Percentiles rank a stretch among this genome's conserved stretches.
Evolutionary conservation across 352 stramenopile genomes (phyloP).

Genomic region (Globisporangium nunn): DNA sequence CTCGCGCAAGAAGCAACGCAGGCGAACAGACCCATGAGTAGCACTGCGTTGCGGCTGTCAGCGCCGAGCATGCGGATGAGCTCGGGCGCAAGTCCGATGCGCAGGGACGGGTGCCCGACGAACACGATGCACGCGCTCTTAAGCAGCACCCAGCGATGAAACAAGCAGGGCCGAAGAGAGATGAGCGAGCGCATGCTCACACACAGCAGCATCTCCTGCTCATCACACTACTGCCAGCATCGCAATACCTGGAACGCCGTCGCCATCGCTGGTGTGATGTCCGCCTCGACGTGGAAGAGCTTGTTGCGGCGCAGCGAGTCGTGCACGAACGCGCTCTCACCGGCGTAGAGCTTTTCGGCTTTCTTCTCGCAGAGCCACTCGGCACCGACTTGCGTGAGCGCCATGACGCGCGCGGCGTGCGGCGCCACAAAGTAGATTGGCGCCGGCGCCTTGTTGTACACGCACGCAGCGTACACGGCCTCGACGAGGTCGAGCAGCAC

Average conservation of each 20-base stretch:
- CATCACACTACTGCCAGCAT: neutral
- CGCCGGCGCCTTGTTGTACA: slow-evolving; percentile 38
- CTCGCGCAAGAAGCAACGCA: neutral
- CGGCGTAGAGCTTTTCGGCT: slow-evolving; percentile 64
- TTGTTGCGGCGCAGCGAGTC: slow-evolving; percentile 43
- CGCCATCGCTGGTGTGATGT: slow-evolving; percentile 34
- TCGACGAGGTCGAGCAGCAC: slow-evolving; percentile 79
- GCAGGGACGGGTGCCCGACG: slow-evolving; percentile 55
- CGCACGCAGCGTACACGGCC: slow-evolving; percentile 42
- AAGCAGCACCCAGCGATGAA: no score
- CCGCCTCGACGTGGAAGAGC: slow-evolving; percentile 34
- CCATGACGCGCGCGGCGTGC: slow-evolving; percentile 35
- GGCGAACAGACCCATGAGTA: slow-evolving; percentile 46
- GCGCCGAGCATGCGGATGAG: slow-evolving; percentile 51
- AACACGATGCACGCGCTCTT: slow-evolving; percentile 76
- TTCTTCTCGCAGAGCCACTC: slow-evolving; percentile 86
- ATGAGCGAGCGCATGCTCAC: neutral
- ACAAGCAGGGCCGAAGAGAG: neutral
- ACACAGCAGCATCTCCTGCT: neutral
- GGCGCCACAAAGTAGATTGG: slow-evolving; percentile 69
- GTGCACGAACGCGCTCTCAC: slow-evolving; percentile 66
- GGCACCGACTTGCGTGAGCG: slow-evolving; percentile 43
- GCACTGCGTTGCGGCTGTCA: slow-evolving; percentile 56
- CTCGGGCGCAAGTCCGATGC: slow-evolving; percentile 41
- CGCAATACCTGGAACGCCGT: slow-evolving; percentile 46